phyloP scores from a whole-genome alignment of 495 filamentous ascomycete genomes.

The Penicillium bialowiezense region DNA sequence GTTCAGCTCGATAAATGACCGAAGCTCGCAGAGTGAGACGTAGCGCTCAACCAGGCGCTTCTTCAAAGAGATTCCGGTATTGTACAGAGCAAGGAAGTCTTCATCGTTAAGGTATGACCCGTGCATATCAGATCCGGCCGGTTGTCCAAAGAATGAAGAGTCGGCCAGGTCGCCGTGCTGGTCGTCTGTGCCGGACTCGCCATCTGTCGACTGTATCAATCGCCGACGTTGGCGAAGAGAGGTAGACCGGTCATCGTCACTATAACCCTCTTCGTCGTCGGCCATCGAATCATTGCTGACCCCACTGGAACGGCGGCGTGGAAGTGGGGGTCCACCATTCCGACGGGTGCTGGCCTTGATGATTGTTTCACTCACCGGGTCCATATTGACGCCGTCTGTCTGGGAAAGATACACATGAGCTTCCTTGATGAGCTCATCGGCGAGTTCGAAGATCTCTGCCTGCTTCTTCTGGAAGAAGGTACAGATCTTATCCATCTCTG shows the following conservation, averaged over 20 bases:
- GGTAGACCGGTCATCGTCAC: constrained; percentile 34
- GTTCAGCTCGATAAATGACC: constrained; percentile 95
- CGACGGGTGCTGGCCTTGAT: constrained; percentile 42
- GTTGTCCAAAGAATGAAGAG: constrained; percentile 29
- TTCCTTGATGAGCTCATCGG: constrained; percentile 72
- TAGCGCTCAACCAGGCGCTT: constrained; percentile 84
- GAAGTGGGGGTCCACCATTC: constrained; percentile 42
- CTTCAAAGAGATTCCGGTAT: constrained; percentile 82
- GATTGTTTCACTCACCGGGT: constrained; percentile 49
- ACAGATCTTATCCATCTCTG: constrained; percentile 89
- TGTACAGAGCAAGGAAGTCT: constrained; percentile 64
- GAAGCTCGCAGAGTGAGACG: constrained; percentile 91
- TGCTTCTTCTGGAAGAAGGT: constrained; percentile 89
- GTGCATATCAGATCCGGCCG: constrained; percentile 20
- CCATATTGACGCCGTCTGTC: constrained; percentile 53
- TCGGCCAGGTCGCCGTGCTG: constrained; percentile 46
- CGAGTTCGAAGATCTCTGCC: constrained; percentile 75
- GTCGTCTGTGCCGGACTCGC: constrained; percentile 32
- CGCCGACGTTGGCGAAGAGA: constrained; percentile 10
- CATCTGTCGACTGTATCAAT: constrained; percentile 27
- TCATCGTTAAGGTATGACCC: constrained; percentile 75
- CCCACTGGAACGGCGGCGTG: constrained; percentile 45
- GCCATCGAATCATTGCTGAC: constrained; percentile 42
- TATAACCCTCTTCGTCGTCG: constrained; percentile 58
- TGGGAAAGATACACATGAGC: constrained; percentile 68